Conservation (phyloP, 2,329 filamentous ascomycete species). For the Xylariaceae sp. region DNA sequence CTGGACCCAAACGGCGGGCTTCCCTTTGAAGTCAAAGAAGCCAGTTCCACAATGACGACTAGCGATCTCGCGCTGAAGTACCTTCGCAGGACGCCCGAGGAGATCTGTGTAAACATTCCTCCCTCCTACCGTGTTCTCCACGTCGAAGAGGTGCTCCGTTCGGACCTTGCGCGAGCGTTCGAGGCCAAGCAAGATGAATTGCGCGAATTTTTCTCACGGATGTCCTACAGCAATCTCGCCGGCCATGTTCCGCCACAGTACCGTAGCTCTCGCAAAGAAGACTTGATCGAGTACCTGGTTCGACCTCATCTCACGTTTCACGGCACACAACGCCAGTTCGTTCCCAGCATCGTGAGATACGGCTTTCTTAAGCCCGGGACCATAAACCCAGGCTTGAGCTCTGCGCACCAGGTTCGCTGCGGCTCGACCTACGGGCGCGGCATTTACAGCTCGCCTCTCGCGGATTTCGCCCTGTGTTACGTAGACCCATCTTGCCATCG, state of each 20-base stretch:
- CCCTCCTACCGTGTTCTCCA: constrained; percentile 31
- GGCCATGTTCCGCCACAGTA: background rate
- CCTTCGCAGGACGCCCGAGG: constrained; percentile 26
- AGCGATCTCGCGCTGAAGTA: constrained; percentile 26
- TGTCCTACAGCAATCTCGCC: constrained; percentile 4
- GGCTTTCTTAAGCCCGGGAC: constrained; percentile 37
- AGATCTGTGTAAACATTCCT: constrained; percentile 30
- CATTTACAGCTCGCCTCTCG: constrained; percentile 40
- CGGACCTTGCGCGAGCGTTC: constrained; percentile 29
- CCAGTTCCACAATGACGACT: constrained; percentile 8
- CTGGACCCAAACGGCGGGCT: constrained; percentile 1
- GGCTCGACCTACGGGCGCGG: constrained; percentile 36
- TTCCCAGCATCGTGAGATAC: constrained; percentile 39
- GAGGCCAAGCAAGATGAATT: constrained; percentile 22
- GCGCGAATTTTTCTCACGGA: constrained; percentile 16
- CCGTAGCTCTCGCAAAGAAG: constrained; percentile 16
- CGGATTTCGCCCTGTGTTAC: constrained; percentile 35
- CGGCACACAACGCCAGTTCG: constrained; percentile 30
- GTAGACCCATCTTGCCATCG: constrained; percentile 22
- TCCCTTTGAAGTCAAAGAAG: constrained; percentile 8
- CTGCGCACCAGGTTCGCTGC: constrained; percentile 25
- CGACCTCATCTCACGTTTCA: constrained; percentile 36
- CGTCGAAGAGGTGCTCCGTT: constrained; percentile 34
- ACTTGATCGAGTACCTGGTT: constrained; percentile 32
- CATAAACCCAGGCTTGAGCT: constrained; percentile 23